A percentile compares a stretch with the other conserved stretches of the same genome.
Evolutionary conservation across 768 basidiomycete genomes (phyloP).

Genomic region (Russula virescens): DNA sequence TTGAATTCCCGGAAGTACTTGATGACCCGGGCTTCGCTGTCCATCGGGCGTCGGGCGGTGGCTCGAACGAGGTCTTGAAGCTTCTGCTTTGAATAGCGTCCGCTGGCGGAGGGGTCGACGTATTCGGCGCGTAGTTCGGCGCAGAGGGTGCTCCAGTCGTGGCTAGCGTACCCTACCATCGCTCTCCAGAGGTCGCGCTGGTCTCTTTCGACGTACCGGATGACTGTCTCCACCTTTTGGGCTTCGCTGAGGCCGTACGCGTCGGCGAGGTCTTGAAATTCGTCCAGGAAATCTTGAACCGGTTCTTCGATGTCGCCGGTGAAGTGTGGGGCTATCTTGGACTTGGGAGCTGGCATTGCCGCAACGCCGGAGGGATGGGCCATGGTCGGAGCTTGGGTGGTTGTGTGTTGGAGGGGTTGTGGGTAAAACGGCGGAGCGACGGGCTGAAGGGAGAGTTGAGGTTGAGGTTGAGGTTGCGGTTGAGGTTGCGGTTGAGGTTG

Average conservation of each 20-base stretch:
- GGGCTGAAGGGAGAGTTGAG: no score
- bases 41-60: not conserved
- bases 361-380: no score
- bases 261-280: not conserved
- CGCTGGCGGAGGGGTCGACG: accelerated
- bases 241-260: not conserved
- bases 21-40: not conserved
- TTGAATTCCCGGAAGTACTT: not conserved
- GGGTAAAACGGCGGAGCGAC: no score
- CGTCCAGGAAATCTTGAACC: not conserved
- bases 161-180: not conserved
- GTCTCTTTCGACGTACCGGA: not conserved
- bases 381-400: no score
- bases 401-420: no score
- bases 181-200: not conserved
- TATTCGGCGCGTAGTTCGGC: no score
- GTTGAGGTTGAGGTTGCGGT: no score
- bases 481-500: no score
- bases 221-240: not conserved
- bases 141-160: not conserved
- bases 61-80: not conserved
- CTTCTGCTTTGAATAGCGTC: not conserved
- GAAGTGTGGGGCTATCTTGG: not conserved
- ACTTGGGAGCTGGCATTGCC: no score
- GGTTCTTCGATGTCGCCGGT: not conserved